phyloP scores from a whole-genome alignment of 139 green algal species.

The Astrephomene gubernaculifera region DNA sequence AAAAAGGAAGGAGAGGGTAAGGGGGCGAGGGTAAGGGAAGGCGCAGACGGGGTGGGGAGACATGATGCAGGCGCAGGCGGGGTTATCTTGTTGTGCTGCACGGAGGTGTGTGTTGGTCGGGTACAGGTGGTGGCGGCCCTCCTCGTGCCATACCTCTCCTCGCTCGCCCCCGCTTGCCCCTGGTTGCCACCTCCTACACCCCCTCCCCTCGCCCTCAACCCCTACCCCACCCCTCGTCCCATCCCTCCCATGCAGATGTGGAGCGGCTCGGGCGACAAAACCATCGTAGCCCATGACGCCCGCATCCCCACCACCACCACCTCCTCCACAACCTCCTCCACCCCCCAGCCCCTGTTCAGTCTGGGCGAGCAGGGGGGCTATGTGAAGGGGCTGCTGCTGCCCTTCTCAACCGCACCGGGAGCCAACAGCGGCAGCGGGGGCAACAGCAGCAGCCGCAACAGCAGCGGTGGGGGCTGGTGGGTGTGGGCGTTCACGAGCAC shows the following conservation, averaged over 20 bases:
- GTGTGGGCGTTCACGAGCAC: slow-evolving; percentile 46
- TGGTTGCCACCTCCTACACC: neutral
- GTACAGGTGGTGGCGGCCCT: too few species aligned
- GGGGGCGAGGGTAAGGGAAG: neutral
- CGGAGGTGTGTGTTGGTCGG: neutral
- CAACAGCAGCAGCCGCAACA: too few species aligned
- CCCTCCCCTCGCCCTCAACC: neutral
- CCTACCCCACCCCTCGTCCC: neutral
- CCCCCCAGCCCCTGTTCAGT: slow-evolving; percentile 60
- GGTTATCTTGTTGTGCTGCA: neutral
- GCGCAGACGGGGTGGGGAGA: neutral
- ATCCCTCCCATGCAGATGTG: slow-evolving; percentile 49
- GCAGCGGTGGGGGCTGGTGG: slow-evolving; percentile 45
- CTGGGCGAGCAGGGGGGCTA: slow-evolving; percentile 60
- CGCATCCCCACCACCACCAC: slow-evolving; percentile 23
- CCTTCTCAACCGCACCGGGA: too few species aligned
- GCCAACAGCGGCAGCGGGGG: too few species aligned
- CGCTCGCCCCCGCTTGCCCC: neutral
- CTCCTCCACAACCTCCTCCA: too few species aligned
- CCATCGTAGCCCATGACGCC: slow-evolving; percentile 62
- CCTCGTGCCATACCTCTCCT: too few species aligned
- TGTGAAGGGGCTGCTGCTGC: slow-evolving; percentile 39
- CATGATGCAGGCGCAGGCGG: too few species aligned
- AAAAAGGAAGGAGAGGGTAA: neutral
- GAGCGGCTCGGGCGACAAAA: slow-evolving; percentile 65